Evolutionary conservation across 2,329 filamentous ascomycete species (phyloP).

Genomic region (Orbilia oligospora): DNA sequence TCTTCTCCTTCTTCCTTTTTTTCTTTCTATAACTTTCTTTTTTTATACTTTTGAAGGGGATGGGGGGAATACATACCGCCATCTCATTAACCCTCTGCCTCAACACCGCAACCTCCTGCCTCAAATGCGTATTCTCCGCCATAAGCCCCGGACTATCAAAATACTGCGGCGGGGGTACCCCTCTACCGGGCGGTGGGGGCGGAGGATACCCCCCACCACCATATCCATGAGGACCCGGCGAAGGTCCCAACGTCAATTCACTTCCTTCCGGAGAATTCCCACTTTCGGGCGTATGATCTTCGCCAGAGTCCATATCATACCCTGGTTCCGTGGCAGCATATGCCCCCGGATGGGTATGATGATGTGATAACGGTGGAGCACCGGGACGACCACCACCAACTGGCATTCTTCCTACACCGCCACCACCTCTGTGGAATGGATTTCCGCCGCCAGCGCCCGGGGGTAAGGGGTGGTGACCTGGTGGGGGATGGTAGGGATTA

Average conservation of each 20-base stretch:
- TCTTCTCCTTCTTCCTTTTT: too few relatives aligned
- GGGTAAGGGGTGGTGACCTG: constrained; percentile 44
- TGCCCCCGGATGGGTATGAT: constrained; percentile 51
- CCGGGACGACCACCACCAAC: constrained; percentile 25
- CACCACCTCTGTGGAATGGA: constrained; percentile 34
- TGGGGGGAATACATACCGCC: constrained; percentile 13
- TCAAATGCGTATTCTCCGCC: constrained; percentile 49
- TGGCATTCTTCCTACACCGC: background rate
- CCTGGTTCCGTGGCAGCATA: constrained; percentile 53
- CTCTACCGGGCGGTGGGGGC: constrained; percentile 25
- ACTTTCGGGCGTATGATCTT: constrained; percentile 55
- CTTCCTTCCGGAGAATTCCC: constrained; percentile 55
- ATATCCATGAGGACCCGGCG: constrained; percentile 35
- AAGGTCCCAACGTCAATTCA: constrained; percentile 33
- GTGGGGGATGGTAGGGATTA: constrained; percentile 21
- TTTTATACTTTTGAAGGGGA: too few relatives aligned
- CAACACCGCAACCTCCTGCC: constrained; percentile 25
- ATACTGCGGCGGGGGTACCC: constrained; percentile 10
- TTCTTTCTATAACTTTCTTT: too few relatives aligned
- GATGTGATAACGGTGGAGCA: constrained; percentile 42
- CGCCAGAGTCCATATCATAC: constrained; percentile 56
- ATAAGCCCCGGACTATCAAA: constrained; percentile 23
- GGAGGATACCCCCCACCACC: constrained; percentile 41
- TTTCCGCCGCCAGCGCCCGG: background rate
- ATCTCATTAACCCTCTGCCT: constrained; percentile 40